Evolutionary conservation across 768 basidiomycete genomes (phyloP).

Genomic region (Amyloporia xantha): DNA sequence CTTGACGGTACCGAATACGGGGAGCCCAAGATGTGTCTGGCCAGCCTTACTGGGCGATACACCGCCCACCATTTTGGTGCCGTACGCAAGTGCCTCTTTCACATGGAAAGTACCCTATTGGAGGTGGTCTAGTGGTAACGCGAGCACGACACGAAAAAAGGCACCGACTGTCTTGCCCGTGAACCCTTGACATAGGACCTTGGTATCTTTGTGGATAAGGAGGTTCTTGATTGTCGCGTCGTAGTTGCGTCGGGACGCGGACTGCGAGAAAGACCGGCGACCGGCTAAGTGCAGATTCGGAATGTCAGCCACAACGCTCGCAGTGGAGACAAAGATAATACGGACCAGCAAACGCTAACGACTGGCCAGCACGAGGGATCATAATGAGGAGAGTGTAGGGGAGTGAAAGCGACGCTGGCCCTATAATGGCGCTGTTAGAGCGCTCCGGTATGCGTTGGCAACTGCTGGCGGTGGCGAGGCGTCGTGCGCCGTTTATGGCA

Average conservation of each 20-base stretch:
- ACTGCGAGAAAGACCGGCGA: constrained; percentile 77
- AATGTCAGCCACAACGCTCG: neutral
- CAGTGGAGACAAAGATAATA: neutral
- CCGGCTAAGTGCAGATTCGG: constrained; percentile 35
- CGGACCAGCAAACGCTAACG: constrained; percentile 14
- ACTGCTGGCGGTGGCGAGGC: neutral
- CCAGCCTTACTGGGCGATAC: constrained; percentile 97
- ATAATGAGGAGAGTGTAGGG: constrained; percentile 26
- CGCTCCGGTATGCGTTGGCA: constrained; percentile 9
- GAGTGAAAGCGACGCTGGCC: neutral
- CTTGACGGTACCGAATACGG: constrained; percentile 86
- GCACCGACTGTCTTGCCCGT: constrained; percentile 85
- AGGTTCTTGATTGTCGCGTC: constrained; percentile 89
- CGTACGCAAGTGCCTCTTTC: constrained; percentile 87
- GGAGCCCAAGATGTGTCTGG: constrained; percentile 88
- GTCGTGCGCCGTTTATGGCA: constrained; percentile 2
- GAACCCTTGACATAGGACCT: constrained; percentile 83
- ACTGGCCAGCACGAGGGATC: constrained; percentile 58
- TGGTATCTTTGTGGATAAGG: constrained; percentile 90
- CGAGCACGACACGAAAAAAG: neutral
- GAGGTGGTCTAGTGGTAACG: neutral
- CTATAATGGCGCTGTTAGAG: constrained; percentile 1
- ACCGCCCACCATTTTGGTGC: constrained; percentile 97
- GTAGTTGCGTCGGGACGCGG: constrained; percentile 69
- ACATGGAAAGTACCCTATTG: constrained; percentile 94